These are phyloP conservation scores for Heliophila coronopifolia DNA, from an alignment of 441 rosid species.

Conservation along the genomic window DNA sequence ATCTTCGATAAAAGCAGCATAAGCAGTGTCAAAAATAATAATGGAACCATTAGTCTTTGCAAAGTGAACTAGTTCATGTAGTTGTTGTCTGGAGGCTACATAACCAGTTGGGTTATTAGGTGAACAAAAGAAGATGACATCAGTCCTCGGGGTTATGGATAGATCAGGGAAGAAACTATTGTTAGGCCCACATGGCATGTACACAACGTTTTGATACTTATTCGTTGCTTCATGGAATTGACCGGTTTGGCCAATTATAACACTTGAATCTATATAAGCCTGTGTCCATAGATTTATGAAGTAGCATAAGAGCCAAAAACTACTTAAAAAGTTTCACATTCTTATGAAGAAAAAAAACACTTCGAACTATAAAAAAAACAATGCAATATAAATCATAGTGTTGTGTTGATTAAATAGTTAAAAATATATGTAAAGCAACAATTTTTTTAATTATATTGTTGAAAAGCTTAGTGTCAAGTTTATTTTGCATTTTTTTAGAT, in stretches of 20 bases:
- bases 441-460: too few relatives aligned
- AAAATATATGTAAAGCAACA: too few relatives aligned
- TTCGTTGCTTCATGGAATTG: conserved; percentile 38
- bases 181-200: conserved; percentile 46
- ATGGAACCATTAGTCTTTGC: conserved; percentile 59
- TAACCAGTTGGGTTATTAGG: conserved; percentile 75
- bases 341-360: too few relatives aligned
- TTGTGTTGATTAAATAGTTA: too few relatives aligned
- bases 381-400: too few relatives aligned
- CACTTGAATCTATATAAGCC: conserved; percentile 66
- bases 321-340: too few relatives aligned
- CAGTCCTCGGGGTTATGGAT: conserved; percentile 38
- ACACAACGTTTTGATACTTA: conserved; percentile 46
- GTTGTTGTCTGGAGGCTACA: conserved; percentile 47
- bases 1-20: conserved; percentile 49
- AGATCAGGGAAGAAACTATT: conserved; percentile 59
- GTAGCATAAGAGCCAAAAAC: neutral
- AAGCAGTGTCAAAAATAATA: conserved; percentile 57
- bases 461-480: too few relatives aligned
- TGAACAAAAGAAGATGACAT: conserved; percentile 71
- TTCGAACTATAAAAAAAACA: too few relatives aligned
- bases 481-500: too few relatives aligned
- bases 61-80: conserved; percentile 48
- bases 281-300: conserved; percentile 25
- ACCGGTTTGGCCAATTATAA: conserved; percentile 64